Evolutionary conservation across 1,284 basidiomycete genomes (phyloP).

Genomic region (Marasmius sp.): DNA sequence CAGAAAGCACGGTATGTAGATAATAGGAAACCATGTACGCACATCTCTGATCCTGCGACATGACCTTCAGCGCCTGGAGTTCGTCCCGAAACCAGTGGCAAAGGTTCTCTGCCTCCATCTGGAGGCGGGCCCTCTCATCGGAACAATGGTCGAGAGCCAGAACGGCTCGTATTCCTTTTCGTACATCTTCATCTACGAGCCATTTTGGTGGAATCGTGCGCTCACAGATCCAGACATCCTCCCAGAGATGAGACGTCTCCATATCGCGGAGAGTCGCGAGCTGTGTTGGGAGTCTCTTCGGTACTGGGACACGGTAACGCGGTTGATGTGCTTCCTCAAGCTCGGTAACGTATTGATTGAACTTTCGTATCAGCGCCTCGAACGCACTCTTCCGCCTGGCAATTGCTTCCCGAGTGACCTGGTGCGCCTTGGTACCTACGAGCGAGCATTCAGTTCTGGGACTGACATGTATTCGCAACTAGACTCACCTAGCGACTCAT

Average conservation of each 20-base stretch:
- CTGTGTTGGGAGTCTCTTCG: neutral
- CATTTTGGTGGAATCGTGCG: neutral
- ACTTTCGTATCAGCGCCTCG: neutral
- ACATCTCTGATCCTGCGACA: neutral
- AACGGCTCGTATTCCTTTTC: neutral
- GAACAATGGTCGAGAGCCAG: neutral
- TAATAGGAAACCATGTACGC: neutral
- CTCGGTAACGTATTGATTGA: neutral
- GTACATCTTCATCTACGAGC: neutral
- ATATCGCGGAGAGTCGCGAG: neutral
- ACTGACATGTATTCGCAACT: too few species aligned
- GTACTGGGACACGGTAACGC: neutral
- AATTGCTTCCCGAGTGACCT: neutral
- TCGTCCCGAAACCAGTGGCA: neutral
- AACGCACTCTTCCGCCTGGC: neutral
- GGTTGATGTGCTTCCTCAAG: neutral
- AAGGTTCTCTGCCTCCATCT: neutral
- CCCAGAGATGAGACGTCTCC: neutral
- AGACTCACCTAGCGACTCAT: neutral
- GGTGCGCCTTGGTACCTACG: neutral
- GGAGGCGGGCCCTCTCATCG: neutral
- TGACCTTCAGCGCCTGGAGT: neutral
- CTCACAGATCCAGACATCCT: neutral
- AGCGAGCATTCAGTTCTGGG: neutral
- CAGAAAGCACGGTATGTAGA: neutral